Evolutionary conservation across 2,329 filamentous ascomycete species (phyloP), one percentile per base, ranked within the genome.

Genomic region (Teratosphaeria viscida): DNA sequence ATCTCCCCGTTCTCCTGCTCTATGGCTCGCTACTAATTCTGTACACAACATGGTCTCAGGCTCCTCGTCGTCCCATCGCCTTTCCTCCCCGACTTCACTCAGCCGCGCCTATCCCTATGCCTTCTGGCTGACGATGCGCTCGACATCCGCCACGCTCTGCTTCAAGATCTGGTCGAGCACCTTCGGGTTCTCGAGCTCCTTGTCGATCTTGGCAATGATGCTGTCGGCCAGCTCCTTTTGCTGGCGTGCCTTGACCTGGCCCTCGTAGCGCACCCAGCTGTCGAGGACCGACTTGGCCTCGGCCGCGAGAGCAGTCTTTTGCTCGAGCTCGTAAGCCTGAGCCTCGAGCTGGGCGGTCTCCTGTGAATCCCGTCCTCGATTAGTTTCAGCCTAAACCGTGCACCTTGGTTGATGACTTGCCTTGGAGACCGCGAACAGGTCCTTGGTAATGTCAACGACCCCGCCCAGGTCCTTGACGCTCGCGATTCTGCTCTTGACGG

Each of bases 161-260:
- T 94, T 88, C 70, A 99, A 86, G 73, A 99, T 96, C 82, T 96
- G 91, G 83, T 96, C 90, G 71, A 99, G 86, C 67, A 87, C 84
- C 85, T 92, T 97, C 77, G 95, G 94, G 84, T 89, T 96, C 84
- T 96, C 90, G 61, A 99, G 86, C 84, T 97, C 92, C 86, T 97
- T 97, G 79, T 89, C 87, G 75, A 97, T 94, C 86, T 96, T 99
- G 82, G 88, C 85, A 73, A 99, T 97, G 78, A 99, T 82, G 77
- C 81, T 85, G 75, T 95, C 86, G 66, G 94, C 90, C 67, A 99
- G 85, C 84, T 99, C 94, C 79, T 84, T 87, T 85, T 99, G 94
- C 83, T 99, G 91, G 77, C 94, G 88, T 82, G 92, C 88, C 89
- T 97, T 99, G 74, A 99, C 92, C 83, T 97, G 94, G 71, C 89